Evolutionary conservation across 805 yeast species (phyloP), one percentile per base, ranked within the genome.

Genomic region (Yamadazyma endophytica): DNA sequence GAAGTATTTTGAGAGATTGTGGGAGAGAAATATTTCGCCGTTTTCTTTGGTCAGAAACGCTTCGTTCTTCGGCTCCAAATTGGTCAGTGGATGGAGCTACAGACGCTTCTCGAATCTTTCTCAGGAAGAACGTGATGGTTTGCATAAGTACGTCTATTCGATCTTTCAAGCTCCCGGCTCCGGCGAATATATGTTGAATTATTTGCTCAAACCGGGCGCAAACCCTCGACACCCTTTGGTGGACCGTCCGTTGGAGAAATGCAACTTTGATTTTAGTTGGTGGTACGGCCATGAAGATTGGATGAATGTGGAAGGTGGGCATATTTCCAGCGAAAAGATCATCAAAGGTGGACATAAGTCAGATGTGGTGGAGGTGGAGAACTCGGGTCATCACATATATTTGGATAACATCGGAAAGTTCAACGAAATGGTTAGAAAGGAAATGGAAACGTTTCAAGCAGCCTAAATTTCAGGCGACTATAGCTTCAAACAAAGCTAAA

Each of bases 21-120:
- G 98, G 98, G 88, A 85, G 43, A 75, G 69, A 38, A 85, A 89
- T 54, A 71, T 84, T 17, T 82, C 95, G 1, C 98, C 98, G 2
- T 92, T 90, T 52, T 54, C 81, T 0, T 47, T 89, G 5, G 90
- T 90, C 8, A 65, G 97, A 31, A 68, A 72, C 40, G 56, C 92
- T 0, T 90, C 95, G 0, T 83, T 88, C 1, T 58, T 84, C 19
- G 97, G 98, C 0, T 86, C 96, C 0, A 74, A 76, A 49, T 60
- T 90, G 14, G 88, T 86, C 0, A 82, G 95, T 29, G 94, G 87
- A 14, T 92, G 97, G 97, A 76, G 94, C 3, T 69, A 76, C 6
- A 65, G 96, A 32, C 59, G 97, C 30, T 90, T 92, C 52, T 74
- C 87, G 14, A 68, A 71, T 24, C 59, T 85, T 24, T 49, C 64